phyloP scores from a whole-genome alignment of 2,329 filamentous ascomycete genomes.

The Colletotrichum camelliae region DNA sequence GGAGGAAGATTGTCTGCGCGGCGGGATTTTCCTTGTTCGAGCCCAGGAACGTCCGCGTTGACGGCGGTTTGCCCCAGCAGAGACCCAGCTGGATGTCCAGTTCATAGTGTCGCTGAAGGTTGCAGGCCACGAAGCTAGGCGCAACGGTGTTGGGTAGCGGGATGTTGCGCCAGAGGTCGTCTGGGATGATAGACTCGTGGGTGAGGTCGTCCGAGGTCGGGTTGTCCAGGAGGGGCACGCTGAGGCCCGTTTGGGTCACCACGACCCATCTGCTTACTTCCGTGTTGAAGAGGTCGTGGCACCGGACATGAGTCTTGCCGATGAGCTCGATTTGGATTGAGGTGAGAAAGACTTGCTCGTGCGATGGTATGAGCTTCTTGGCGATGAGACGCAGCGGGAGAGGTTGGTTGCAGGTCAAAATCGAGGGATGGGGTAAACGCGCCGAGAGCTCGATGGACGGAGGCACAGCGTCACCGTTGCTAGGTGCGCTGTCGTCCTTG shows the following conservation, averaged over 20 bases:
- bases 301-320: slow-evolving; percentile 78
- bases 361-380: slow-evolving; percentile 74
- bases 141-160: slow-evolving; percentile 84
- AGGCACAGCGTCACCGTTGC: slow-evolving; percentile 39
- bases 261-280: slow-evolving; percentile 81
- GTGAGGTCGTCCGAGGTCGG: slow-evolving; percentile 60
- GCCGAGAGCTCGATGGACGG: slow-evolving; percentile 80
- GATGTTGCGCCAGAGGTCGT: slow-evolving; percentile 73
- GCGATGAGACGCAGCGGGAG: slow-evolving; percentile 81
- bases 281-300: slow-evolving; percentile 73
- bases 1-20: slow-evolving; percentile 74
- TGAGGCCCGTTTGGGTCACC: slow-evolving; percentile 72
- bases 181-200: slow-evolving; percentile 73
- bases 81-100: slow-evolving; percentile 83
- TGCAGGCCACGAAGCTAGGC: slow-evolving; percentile 88
- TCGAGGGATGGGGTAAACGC: slow-evolving; percentile 83
- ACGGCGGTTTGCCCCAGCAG: slow-evolving; percentile 68
- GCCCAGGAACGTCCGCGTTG: slow-evolving; percentile 33
- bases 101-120: slow-evolving; percentile 81
- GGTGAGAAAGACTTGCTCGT: slow-evolving; percentile 75
- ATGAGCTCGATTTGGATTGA: slow-evolving; percentile 84
- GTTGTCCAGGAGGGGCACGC: slow-evolving; percentile 68
- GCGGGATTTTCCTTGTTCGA: slow-evolving; percentile 27
- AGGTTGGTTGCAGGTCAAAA: slow-evolving; percentile 88
- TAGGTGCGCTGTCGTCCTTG: slow-evolving; percentile 23